phyloP scores from a whole-genome alignment of 2,329 filamentous ascomycete genomes.

The Fusarium sp. region DNA sequence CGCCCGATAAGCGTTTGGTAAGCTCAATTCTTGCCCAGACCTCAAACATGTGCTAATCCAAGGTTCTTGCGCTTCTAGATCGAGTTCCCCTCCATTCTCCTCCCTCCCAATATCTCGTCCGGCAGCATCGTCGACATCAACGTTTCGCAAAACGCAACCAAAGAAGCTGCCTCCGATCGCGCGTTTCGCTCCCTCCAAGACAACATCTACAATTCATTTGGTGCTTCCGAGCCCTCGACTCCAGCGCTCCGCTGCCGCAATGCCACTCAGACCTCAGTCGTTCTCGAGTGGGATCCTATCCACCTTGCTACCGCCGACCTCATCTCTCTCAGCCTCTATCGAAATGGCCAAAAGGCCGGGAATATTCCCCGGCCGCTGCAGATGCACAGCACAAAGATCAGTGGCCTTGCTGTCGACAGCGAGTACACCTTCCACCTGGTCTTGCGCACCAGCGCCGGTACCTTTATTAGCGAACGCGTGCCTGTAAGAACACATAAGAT shows the following conservation, averaged over 20 bases:
- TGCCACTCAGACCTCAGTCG: conserved; percentile 97
- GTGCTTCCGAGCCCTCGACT: conserved; percentile 77
- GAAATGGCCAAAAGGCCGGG: conserved; percentile 96
- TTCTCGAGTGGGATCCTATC: conserved; percentile 97
- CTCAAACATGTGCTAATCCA: conserved; percentile 35
- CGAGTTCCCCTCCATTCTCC: conserved; percentile 96
- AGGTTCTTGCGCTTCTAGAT: conserved; percentile 68
- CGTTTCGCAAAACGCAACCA: conserved; percentile 84
- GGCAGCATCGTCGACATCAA: conserved; percentile 98
- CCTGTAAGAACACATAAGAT: conserved; percentile 95
- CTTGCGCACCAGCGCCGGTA: conserved; percentile 89
- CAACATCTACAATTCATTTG: conserved; percentile 87
- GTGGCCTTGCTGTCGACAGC: conserved; percentile 92
- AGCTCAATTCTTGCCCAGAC: conserved; percentile 47
- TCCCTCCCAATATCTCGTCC: conserved; percentile 93
- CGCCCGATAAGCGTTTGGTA: conserved; percentile 96
- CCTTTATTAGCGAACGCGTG: conserved; percentile 84
- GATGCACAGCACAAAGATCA: conserved; percentile 96
- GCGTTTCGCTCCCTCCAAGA: conserved; percentile 88
- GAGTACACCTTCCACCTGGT: conserved; percentile 96
- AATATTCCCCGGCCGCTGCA: conserved; percentile 88
- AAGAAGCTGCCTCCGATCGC: conserved; percentile 78
- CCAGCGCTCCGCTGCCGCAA: conserved; percentile 92
- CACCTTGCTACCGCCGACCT: conserved; percentile 92
- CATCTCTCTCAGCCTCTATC: conserved; percentile 88